phyloP scores from a whole-genome alignment of 192 early-diverging fungal genomes.

The Allomyces arbusculus region DNA sequence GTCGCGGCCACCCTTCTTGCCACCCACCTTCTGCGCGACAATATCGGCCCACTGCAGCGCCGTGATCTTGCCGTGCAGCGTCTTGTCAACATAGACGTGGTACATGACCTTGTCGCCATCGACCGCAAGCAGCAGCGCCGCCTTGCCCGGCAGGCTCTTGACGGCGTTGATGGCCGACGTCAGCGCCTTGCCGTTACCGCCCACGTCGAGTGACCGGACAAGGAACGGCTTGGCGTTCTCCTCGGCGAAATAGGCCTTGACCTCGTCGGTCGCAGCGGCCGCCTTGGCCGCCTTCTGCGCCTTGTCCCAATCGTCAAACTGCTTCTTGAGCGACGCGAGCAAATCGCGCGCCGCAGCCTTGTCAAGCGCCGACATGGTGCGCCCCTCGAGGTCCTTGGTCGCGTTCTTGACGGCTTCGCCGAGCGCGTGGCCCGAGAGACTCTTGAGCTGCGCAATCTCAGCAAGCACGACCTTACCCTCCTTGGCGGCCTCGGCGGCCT shows the following conservation, averaged over 20 bases:
- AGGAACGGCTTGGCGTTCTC: conserved; percentile 35
- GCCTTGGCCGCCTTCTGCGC: conserved; percentile 59
- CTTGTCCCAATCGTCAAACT: conserved; percentile 75
- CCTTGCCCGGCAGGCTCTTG: conserved; percentile 68
- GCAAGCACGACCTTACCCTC: conserved; percentile 44
- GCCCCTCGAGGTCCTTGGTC: conserved; percentile 56
- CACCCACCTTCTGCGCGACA: conserved; percentile 63
- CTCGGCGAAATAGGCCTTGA: conserved; percentile 50
- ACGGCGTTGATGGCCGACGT: conserved; percentile 51
- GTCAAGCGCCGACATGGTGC: conserved; percentile 52
- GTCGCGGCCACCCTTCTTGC: conserved; percentile 87
- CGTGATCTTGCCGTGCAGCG: conserved; percentile 27
- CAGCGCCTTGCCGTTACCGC: conserved; percentile 70
- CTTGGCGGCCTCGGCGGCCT: conserved; percentile 47
- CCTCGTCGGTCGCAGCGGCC: conserved; percentile 59
- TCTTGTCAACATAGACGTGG: not conserved
- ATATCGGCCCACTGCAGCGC: conserved; percentile 79
- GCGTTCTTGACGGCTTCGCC: conserved; percentile 61
- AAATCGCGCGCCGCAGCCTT: conserved; percentile 55
- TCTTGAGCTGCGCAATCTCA: conserved; percentile 36
- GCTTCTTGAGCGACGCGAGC: conserved; percentile 55
- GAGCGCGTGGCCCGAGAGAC: conserved; percentile 34
- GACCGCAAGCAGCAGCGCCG: conserved; percentile 60
- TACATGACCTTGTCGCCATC: conserved; percentile 21
- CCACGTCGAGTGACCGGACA: conserved; percentile 40